phyloP scores from a whole-genome alignment of 2,329 filamentous ascomycete species.

The Torrubiella hemipterigena region DNA sequence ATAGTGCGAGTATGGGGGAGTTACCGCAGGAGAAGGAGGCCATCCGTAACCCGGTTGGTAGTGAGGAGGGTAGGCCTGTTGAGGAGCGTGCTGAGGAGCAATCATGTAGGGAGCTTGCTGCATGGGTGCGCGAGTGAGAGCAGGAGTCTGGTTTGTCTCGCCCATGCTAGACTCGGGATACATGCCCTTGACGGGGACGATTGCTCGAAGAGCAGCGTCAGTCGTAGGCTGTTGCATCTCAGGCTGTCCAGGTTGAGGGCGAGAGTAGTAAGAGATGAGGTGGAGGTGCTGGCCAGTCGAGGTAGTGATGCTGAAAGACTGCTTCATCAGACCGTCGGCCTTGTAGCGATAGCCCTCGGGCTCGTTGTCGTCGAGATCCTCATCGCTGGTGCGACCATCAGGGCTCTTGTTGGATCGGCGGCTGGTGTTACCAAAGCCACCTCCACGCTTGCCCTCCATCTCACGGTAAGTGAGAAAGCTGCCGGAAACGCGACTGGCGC shows the following conservation, averaged over 20 bases:
- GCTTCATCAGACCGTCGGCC: constrained; percentile 95
- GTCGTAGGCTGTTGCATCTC: constrained; percentile 71
- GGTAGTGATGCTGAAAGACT: constrained; percentile 98
- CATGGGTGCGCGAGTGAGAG: constrained; percentile 66
- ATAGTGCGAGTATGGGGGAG: constrained; percentile 40
- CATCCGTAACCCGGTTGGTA: constrained; percentile 34
- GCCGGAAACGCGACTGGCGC: constrained; percentile 89
- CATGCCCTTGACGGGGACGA: constrained; percentile 83
- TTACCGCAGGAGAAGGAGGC: constrained; percentile 44
- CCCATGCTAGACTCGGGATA: constrained; percentile 94
- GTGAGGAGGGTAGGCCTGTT: constrained; percentile 27
- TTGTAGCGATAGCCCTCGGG: constrained; percentile 92
- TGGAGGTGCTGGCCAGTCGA: constrained; percentile 81
- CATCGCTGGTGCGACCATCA: constrained; percentile 68
- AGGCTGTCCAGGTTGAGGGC: constrained; percentile 59
- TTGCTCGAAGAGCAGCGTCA: constrained; percentile 68
- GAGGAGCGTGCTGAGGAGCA: constrained; percentile 20
- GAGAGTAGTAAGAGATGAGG: constrained; percentile 92
- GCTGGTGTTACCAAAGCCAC: constrained; percentile 51
- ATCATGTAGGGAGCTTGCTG: constrained; percentile 27
- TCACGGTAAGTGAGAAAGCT: constrained; percentile 96
- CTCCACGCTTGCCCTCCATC: constrained; percentile 96
- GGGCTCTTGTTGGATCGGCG: constrained; percentile 69
- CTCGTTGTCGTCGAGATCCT: constrained; percentile 73
- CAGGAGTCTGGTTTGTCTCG: constrained; percentile 68